These are phyloP conservation scores for Nasturtium officinale DNA, from an alignment of 345 rosid species.

Conservation along the genomic window DNA sequence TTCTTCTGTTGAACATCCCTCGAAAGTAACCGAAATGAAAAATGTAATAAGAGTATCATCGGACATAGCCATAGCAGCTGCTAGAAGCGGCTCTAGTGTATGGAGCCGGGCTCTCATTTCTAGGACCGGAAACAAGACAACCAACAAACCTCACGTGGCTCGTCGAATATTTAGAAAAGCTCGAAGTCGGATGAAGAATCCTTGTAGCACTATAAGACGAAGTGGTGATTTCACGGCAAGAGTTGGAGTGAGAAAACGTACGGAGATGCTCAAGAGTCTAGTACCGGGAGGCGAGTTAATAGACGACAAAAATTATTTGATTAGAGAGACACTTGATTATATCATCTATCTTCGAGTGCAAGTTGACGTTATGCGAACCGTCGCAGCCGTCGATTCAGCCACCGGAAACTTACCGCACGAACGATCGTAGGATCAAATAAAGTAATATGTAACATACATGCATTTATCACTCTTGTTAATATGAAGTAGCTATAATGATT, in stretches of 20 bases:
- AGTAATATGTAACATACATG: constrained; percentile 4
- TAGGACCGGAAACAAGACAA: constrained; percentile 24
- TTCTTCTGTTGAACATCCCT: constrained; percentile 46
- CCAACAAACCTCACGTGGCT: constrained; percentile 26
- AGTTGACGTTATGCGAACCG: constrained; percentile 72
- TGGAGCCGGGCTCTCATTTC: constrained; percentile 81
- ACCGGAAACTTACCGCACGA: background rate
- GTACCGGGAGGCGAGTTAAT: constrained; percentile 75
- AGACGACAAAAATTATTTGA: constrained; percentile 58
- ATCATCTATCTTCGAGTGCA: constrained; percentile 70
- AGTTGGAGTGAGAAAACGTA: constrained; percentile 59
- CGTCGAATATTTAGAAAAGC: constrained; percentile 36
- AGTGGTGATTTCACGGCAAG: constrained; percentile 42
- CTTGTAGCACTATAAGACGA: constrained; percentile 7
- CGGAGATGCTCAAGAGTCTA: constrained; percentile 58
- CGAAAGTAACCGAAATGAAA: constrained; percentile 62
- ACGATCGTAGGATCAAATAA: constrained; percentile 16
- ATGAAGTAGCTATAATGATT: constrained; percentile 26
- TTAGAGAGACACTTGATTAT: constrained; percentile 88
- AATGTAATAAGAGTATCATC: constrained; percentile 75
- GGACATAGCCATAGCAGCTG: constrained; percentile 77
- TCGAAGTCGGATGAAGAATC: constrained; percentile 32
- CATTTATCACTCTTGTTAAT: constrained; percentile 29
- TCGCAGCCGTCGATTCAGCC: constrained; percentile 43
- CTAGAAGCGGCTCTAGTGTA: constrained; percentile 56